Evolutionary conservation across 805 yeast genomes (phyloP).

Genomic region (Nakazawaea ernobii): DNA sequence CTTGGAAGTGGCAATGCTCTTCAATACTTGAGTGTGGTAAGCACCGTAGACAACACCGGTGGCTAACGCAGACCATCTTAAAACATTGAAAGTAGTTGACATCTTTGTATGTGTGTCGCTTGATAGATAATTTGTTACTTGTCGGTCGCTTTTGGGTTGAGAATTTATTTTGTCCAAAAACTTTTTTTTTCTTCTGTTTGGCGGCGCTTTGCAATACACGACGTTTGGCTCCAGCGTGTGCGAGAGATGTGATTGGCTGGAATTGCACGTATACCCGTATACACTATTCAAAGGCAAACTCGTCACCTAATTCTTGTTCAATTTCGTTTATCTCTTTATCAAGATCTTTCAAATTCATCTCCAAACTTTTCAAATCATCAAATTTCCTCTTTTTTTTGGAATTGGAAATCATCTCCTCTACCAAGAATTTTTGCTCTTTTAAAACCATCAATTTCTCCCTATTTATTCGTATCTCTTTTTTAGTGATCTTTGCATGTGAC

Average conservation of each 20-base stretch:
- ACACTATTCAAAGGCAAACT: slow-evolving; percentile 18
- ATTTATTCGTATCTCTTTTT: slow-evolving; percentile 47
- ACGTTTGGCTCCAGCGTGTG: no score
- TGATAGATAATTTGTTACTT: neutral
- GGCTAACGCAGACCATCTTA: slow-evolving; percentile 89
- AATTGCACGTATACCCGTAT: neutral
- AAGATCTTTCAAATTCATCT: slow-evolving; percentile 53
- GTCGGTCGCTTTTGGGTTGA: neutral
- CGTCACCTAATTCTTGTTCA: slow-evolving; percentile 51
- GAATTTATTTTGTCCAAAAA: neutral
- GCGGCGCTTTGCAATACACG: neutral
- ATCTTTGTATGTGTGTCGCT: neutral
- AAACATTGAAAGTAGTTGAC: slow-evolving; percentile 46
- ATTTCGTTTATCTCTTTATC: slow-evolving; percentile 39
- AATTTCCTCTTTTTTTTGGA: slow-evolving; percentile 65
- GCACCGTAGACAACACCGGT: slow-evolving; percentile 89
- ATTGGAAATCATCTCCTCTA: slow-evolving; percentile 56
- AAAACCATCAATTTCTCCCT: slow-evolving; percentile 81
- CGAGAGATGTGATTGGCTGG: neutral
- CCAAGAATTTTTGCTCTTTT: slow-evolving; percentile 75
- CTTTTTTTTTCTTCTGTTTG: neutral
- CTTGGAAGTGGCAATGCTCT: slow-evolving; percentile 51
- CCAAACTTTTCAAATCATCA: slow-evolving; percentile 66
- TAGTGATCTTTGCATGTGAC: slow-evolving; percentile 32
- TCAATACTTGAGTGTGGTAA: slow-evolving; percentile 69